Evolutionary conservation across 768 basidiomycete species (phyloP).

Genomic region (Termitomyces sp.): DNA sequence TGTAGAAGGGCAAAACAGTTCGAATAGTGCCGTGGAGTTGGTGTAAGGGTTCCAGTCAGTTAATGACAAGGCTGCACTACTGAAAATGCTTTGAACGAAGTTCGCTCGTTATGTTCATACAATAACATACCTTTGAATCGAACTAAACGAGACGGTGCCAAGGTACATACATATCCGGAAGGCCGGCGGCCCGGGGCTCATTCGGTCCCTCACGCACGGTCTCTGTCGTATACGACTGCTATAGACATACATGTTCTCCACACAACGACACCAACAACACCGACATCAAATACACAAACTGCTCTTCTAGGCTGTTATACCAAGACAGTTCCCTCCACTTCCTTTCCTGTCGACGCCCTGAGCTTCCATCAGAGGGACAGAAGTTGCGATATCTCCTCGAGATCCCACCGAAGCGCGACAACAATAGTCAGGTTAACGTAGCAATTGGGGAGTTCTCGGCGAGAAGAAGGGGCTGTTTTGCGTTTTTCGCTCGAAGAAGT

Average conservation of each 20-base stretch:
- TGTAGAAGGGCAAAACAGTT: not conserved
- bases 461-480: not conserved
- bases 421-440: not conserved
- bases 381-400: conserved; percentile 1
- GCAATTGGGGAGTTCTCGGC: not conserved
- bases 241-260: not conserved
- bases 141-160: too few relatives aligned
- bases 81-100: too few relatives aligned
- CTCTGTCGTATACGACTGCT: not conserved
- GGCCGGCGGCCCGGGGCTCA: too few relatives aligned
- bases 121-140: too few relatives aligned
- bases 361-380: conserved; percentile 41
- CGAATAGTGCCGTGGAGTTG: not conserved
- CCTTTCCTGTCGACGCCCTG: conserved; percentile 33
- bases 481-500: not conserved
- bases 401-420: not conserved
- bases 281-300: not conserved
- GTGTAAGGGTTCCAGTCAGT: too few relatives aligned
- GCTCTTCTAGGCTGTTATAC: not conserved
- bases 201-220: not conserved
- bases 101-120: too few relatives aligned
- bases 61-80: too few relatives aligned
- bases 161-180: too few relatives aligned
- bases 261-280: not conserved
- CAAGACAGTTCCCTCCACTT: not conserved